Evolutionary conservation across 1,284 basidiomycete species (phyloP).

Genomic region (Dichomitus squalens): DNA sequence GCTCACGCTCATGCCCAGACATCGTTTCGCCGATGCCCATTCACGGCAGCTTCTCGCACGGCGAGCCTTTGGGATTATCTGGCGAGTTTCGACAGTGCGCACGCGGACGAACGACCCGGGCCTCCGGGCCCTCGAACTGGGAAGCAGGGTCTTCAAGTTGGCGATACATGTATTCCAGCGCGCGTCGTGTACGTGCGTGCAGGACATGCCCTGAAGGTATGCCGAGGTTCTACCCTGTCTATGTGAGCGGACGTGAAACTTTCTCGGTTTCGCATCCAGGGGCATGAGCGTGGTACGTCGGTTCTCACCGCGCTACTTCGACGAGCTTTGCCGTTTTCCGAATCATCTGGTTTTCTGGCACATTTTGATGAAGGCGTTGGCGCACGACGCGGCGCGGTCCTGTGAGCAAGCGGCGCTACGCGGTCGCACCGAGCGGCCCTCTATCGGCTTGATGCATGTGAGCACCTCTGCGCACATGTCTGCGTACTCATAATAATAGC

Average conservation of each 20-base stretch:
- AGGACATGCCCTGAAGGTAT: not conserved
- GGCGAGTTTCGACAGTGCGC: too few relatives aligned
- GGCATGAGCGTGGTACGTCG: not conserved
- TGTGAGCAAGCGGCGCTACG: not conserved
- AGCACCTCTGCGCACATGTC: not conserved
- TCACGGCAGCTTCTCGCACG: too few relatives aligned
- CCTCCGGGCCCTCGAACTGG: too few relatives aligned
- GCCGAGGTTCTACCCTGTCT: constrained; percentile 1
- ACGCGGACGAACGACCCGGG: too few relatives aligned
- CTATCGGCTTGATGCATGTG: not conserved
- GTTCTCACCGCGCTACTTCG: constrained; percentile 1
- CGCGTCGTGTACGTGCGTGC: not conserved
- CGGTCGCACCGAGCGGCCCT: not conserved
- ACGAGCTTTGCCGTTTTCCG: not conserved
- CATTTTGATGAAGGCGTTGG: not conserved
- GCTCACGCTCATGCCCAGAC: not conserved
- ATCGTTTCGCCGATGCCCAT: too few relatives aligned
- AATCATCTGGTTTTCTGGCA: not conserved
- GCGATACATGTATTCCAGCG: not conserved
- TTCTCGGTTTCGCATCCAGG: not conserved
- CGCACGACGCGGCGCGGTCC: not conserved
- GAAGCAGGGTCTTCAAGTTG: too few relatives aligned
- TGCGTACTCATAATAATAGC: not conserved
- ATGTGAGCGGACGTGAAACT: not conserved
- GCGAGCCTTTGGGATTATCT: too few relatives aligned